Base-by-base conservation (phyloP, 257 asterid genomes). In the Solanum tarijense region DNA sequence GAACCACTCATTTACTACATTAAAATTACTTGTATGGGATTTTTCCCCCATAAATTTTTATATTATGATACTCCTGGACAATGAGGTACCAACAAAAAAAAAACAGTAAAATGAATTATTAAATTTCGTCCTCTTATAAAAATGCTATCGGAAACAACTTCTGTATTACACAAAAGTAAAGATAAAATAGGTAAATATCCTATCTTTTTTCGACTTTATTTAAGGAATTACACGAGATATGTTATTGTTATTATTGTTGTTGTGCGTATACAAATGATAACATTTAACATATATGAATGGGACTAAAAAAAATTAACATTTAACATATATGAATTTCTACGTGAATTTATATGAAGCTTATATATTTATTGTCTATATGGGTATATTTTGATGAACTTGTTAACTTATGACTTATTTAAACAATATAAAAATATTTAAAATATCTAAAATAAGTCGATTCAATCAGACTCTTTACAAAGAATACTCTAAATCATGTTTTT, bases 201-300 rank as follows among this genome's bases (percentile, higher is more conserved):
- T 68, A 68, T 6, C 29, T n/a, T 62, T 4, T n/a, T 10, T 0
- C 0, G 3, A 58, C 0, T n/a, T n/a, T 4, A 62, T 10, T 8
- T 62, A 0, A 1, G 3, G 0, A 62, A 10, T 10, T 62, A 62
- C 3, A 62, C 1, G 0, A 9, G 0, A 9, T 10, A 62, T 4
- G 11, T 60, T 58, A 0, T 62, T 62, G 2, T 62, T 62, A 2
- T n/a, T 9, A 10, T 62, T n/a, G 4, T 62, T 58, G 5, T 58
- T 20, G 12, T 3, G 12, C 12, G 2, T 65, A 23, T 65, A 65
- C 31, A 65, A 27, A 69, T 31, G n/a, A 14, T 34, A 35, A 10
- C 16, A 72, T 34, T 36, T 4, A 6, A 46, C 55, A 46, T 46
- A 46, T 73, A 52, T 52, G 62, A 52, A 18, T 18, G 13, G 52